Evolutionary conservation across 108 stramenopile species (phyloP), one percentile per base, ranked within the genome.

Genomic region (Cafeteria roenbergensis): DNA sequence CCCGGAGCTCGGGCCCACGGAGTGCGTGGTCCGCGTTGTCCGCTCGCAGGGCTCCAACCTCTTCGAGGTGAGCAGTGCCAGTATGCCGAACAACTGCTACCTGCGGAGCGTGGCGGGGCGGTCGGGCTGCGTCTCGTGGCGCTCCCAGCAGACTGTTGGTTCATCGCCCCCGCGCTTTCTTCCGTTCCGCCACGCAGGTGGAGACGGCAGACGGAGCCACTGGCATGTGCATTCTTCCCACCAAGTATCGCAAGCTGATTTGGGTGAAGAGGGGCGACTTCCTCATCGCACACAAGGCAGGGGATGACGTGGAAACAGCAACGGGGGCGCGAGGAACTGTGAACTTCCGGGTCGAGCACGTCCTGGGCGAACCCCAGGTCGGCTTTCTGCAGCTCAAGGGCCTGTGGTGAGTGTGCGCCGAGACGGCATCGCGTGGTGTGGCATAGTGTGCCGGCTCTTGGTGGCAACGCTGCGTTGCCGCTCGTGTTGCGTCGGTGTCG

Each of bases 201-300:
- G 55, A 8, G n/a, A 27, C 35, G 3, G 24, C 9, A 9, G 25
- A 57, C 0, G 65, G 71, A 3, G 58, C 55, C 22, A 21, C 17
- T 57, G 66, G 71, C 31, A 76, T 95, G 48, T 90, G 90, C 9
- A 84, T 95, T 34, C 84, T 95, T 6, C 92, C 90, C 9, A 92
- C 92, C 17, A 90, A 90, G 63, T 95, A 91, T 70, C 80, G 85
- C 37, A 95, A 93, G 80, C 77, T 95, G 37, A 88, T 95, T 4
- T 95, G 92, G 92, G 42, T 48, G 6, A 6, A 17, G 42, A 48
- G 17, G 17, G 42, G 42, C 42, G 42, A 48, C 12, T 48, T 12
- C 17, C 12, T 48, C 12, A 6, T 48, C 6, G 42, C 17, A 48
- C 17, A 6, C 12, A 48, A 48, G 17, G 6, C 42, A 17, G 42